Evolutionary conservation across 2,329 filamentous ascomycete genomes (phyloP).

Genomic region (Seiridium cupressi): DNA sequence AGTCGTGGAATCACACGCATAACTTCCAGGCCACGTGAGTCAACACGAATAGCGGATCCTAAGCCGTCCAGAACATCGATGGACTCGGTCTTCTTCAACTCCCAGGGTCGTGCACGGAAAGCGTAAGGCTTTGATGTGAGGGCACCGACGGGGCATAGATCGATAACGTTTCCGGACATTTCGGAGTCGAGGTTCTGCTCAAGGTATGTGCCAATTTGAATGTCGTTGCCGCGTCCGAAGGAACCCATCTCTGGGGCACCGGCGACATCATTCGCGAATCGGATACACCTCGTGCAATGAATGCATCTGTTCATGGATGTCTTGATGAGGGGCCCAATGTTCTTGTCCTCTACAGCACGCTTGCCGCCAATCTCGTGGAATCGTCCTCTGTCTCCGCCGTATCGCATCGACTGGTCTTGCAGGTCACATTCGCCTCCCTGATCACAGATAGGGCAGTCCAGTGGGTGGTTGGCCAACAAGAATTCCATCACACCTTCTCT

Average conservation of each 20-base stretch:
- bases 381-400: constrained; percentile 90
- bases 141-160: constrained; percentile 95
- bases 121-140: constrained; percentile 97
- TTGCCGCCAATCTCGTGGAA: constrained; percentile 97
- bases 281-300: constrained; percentile 96
- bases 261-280: constrained; percentile 96
- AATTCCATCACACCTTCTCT: constrained; percentile 99
- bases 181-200: constrained; percentile 93
- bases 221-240: constrained; percentile 90
- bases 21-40: constrained; percentile 90
- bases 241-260: constrained; percentile 95
- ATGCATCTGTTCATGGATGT: constrained; percentile 99
- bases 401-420: constrained; percentile 99
- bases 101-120: constrained; percentile 95
- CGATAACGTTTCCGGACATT: constrained; percentile 95
- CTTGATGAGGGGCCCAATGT: constrained; percentile 97
- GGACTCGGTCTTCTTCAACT: constrained; percentile 92
- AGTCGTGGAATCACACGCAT: constrained; percentile 91
- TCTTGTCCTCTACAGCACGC: constrained; percentile 98
- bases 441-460: constrained; percentile 97
- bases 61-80: constrained; percentile 92
- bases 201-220: constrained; percentile 97
- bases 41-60: constrained; percentile 91
- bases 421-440: constrained; percentile 99
- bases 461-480: constrained; percentile 89